Conservation (phyloP, 2,329 filamentous ascomycete species). For the Fusarium sp. region DNA sequence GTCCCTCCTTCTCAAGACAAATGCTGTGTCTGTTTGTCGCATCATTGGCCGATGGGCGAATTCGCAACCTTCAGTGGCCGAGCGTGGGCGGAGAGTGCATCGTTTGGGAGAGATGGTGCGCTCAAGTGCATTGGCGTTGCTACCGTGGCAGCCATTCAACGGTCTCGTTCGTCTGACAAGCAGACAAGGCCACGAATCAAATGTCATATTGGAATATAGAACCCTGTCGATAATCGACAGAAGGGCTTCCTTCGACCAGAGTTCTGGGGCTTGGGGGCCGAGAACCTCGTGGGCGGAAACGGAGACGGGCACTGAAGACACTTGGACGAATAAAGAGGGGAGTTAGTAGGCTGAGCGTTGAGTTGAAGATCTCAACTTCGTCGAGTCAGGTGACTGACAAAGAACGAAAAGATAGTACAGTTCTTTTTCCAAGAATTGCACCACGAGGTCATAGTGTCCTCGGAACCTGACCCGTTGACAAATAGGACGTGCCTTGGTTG, state of each 20-base stretch:
- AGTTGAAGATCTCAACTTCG: constrained; percentile 8
- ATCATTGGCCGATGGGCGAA: constrained; percentile 35
- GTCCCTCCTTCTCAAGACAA: constrained; percentile 12
- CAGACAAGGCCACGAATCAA: constrained; percentile 49
- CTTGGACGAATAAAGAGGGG: constrained; percentile 6
- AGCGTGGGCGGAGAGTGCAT: constrained; percentile 27
- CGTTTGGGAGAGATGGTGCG: constrained; percentile 43
- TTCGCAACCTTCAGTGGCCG: constrained; percentile 38
- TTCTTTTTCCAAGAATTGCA: neutral
- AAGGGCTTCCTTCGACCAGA: constrained; percentile 32
- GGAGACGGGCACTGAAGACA: neutral
- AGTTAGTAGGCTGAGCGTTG: neutral
- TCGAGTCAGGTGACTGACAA: constrained; percentile 20
- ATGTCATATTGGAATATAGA: constrained; percentile 7
- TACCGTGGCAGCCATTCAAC: constrained; percentile 43
- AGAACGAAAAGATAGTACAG: neutral
- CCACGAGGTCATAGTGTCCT: neutral
- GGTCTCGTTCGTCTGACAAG: constrained; percentile 31
- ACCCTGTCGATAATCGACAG: constrained; percentile 31
- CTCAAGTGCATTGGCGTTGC: constrained; percentile 44
- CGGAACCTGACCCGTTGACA: neutral
- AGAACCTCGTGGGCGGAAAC: constrained; percentile 32
- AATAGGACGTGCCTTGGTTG: neutral
- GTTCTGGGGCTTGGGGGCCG: constrained; percentile 41
- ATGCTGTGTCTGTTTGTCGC: constrained; percentile 18